These are phyloP conservation scores for Alternaria arborescens DNA, from an alignment of 2,329 filamentous ascomycete species.

Conservation along the genomic window DNA sequence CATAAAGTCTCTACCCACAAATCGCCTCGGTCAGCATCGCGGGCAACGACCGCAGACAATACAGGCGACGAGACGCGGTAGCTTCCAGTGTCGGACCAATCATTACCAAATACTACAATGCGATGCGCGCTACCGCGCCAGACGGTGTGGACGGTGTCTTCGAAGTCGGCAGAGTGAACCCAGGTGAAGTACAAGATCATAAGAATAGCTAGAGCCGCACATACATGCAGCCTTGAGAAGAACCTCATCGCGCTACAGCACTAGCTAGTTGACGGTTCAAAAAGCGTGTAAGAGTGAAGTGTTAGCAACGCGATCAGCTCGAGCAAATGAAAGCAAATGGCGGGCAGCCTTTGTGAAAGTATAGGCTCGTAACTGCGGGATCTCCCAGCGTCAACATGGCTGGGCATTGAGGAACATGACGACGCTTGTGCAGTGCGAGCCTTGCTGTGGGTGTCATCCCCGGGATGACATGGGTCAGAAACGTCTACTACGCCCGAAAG, in stretches of 20 bases:
- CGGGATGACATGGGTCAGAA: conserved; percentile 10
- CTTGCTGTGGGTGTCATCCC: conserved; percentile 6
- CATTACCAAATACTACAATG: conserved; percentile 51
- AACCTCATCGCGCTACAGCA: conserved; percentile 38
- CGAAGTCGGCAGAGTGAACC: conserved; percentile 38
- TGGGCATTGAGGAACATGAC: conserved; percentile 29
- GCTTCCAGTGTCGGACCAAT: conserved; percentile 50
- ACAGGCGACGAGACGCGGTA: conserved; percentile 46
- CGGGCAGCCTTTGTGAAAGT: conserved; percentile 30
- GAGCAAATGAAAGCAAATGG: conserved; percentile 12
- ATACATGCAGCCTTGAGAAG: conserved; percentile 41
- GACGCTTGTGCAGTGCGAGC: conserved; percentile 25
- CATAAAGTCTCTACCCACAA: conserved; percentile 50
- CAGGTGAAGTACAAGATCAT: conserved; percentile 45
- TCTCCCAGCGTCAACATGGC: conserved; percentile 25
- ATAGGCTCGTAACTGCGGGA: conserved; percentile 5
- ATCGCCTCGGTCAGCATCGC: conserved; percentile 42
- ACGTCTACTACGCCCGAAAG: conserved; percentile 19
- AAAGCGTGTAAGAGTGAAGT: background rate
- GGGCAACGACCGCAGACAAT: conserved; percentile 28
- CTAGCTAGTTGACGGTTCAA: background rate
- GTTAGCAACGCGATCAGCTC: conserved; percentile 1
- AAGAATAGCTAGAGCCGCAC: conserved; percentile 34
- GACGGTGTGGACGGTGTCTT: conserved; percentile 37
- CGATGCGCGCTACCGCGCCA: conserved; percentile 42